Base-by-base conservation (phyloP, 2,329 filamentous ascomycete species). In the Aspergillus quadrilineatus region DNA sequence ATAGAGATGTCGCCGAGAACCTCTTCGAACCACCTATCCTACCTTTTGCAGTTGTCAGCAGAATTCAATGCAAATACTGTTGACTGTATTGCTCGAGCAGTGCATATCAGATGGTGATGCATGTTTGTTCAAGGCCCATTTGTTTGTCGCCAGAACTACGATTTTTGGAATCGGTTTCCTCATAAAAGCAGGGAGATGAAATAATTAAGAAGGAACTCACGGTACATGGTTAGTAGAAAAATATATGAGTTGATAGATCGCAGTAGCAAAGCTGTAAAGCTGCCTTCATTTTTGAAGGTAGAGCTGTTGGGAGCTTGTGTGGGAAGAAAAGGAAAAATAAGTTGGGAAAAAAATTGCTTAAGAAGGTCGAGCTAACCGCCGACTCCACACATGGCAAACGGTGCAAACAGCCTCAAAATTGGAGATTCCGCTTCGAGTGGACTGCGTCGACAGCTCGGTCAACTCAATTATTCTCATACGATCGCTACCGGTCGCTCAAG, bases 51-150 rank as follows among this genome's bases (percentile, higher is more conserved):
- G 30, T 10, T 56, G 57, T 62, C 28, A 63, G 56, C 48, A 48
- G 56, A 29, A 48, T 58, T 15, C 22, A 22, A 34, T 34, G 29
- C 39, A 46, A n/a, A 36, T 41, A 34, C 45, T 51, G 44, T 49
- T 10, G 29, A 36, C 22, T 32, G 52, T 22, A n/a, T 41, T 50
- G n/a, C 52, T 58, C 55, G 45, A 45, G 43, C 45, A 46, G 42
- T 52, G 55, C 58, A 63, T 49, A 61, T 80, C 78, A 84, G 81
- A 83, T 81, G 82, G 82, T 84, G 77, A 76, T 84, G 82, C 82
- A 84, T 84, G 81, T 83, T 47, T 81, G 77, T 80, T 80, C 78
- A 64, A 72, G 79, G 80, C 80, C 80, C 81, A 82, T 77, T 70
- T 69, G 65, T 67, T 69, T 71, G 75, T 84, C 79, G 75, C 81